Base-by-base conservation (phyloP, 805 yeast genomes). In the Candida orba region DNA sequence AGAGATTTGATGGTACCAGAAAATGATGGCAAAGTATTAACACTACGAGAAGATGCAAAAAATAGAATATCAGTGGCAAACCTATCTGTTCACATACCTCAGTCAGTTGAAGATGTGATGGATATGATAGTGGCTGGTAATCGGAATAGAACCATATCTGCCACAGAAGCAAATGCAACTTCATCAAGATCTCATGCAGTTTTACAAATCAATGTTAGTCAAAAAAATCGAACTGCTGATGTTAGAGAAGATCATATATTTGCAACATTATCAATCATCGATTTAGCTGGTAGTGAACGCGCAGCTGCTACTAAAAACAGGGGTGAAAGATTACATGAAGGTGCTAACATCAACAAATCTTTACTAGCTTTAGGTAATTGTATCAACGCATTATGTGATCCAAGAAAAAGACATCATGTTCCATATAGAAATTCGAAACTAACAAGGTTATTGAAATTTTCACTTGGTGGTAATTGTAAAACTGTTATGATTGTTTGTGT, bases 401-500 rank as follows among this genome's bases (percentile, higher is more conserved):
- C 79, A 6, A 71, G 81, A 44, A 72, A 75, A 53, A 65, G 76
- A 46, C 70, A 75, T 50, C 96, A 89, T 65, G 76, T 91, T 10
- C 98, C 98, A 0, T 91, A 86, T 62, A 67, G 98, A 53, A 95
- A 91, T 60, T 87, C 95, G 8, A 90, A 90, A 56, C 69, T 91
- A 42, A 91, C 98, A 0, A 67, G 98, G 51, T 68, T 91, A 40
- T 71, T 91, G 44, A 88, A 90, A 59, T 88, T 86, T 58, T 89
- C 96, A 0, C 67, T 91, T 13, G 96, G 96, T 4, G 97, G 97
- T 0, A 87, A 88, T 58, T 91, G 98, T 64, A 84, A 85, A 59
- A 91, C 98, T 0, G 90, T 88, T 5, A 91, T 91, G 98, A 86
- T 91, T 51, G 97, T 89, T 2, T 91, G 98, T 63, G 76, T 91